Conservation (phyloP, 768 basidiomycete genomes). For the Lentinula sp. region DNA sequence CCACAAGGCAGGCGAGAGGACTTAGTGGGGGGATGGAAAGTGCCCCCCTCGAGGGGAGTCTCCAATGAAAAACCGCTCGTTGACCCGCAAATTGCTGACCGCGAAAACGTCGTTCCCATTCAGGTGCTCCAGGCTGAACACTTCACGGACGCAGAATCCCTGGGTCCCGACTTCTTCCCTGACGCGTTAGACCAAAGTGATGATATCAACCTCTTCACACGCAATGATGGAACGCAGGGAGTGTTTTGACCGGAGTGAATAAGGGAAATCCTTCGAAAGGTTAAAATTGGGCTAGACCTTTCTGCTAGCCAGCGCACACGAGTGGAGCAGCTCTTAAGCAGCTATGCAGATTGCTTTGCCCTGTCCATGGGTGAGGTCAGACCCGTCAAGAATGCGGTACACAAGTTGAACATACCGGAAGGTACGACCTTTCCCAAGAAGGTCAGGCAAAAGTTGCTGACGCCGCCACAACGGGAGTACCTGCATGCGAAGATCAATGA, state of each 20-base stretch:
- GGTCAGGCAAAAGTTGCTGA: conserved; percentile 23
- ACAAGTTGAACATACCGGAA: conserved; percentile 25
- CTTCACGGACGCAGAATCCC: background rate
- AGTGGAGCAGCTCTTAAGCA: conserved; percentile 19
- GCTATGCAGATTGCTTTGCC: conserved; percentile 35
- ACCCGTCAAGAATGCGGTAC: conserved; percentile 22
- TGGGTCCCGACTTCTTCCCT: too few species aligned
- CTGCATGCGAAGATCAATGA: conserved; percentile 24
- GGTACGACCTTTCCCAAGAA: conserved; percentile 23
- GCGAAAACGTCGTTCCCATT: background rate
- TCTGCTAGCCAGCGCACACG: conserved; percentile 12
- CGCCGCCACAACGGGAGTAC: conserved; percentile 23
- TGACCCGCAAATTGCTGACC: conserved; percentile 10
- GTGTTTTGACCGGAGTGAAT: conserved; percentile 20
- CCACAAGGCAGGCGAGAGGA: background rate
- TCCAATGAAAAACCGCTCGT: conserved; percentile 8
- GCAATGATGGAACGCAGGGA: conserved; percentile 15
- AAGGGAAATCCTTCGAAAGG: background rate
- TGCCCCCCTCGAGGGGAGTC: background rate
- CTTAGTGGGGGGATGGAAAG: background rate
- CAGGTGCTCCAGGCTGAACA: too few species aligned
- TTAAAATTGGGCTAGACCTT: background rate
- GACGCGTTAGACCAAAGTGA: background rate
- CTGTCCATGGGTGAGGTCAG: conserved; percentile 6
- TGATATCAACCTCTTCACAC: conserved; percentile 11